phyloP scores from a whole-genome alignment of 2,329 filamentous ascomycete species.

The Didymellaceae sp. region DNA sequence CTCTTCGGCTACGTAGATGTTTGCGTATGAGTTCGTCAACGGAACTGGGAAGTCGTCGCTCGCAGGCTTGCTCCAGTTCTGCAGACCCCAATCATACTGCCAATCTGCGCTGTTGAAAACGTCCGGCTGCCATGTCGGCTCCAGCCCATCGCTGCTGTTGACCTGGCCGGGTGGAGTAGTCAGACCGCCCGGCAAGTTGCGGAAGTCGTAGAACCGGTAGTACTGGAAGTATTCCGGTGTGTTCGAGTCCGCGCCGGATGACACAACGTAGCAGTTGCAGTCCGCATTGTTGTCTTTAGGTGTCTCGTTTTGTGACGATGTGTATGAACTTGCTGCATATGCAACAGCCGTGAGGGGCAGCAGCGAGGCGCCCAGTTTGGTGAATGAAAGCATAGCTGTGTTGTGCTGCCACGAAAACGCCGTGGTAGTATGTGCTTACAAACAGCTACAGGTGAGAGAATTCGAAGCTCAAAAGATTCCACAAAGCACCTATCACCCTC shows the following conservation, averaged over 20 bases:
- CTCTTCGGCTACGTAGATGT: slow-evolving; percentile 54
- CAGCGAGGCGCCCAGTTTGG: slow-evolving; percentile 28
- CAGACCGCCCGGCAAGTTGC: slow-evolving; percentile 46
- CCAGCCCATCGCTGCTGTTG: slow-evolving; percentile 28
- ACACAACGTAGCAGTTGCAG: slow-evolving; percentile 58
- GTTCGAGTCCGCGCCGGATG: slow-evolving; percentile 47
- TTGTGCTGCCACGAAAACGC: not conserved
- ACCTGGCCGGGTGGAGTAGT: slow-evolving; percentile 32
- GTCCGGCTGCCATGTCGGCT: slow-evolving; percentile 46
- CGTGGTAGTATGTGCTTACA: slow-evolving; percentile 5
- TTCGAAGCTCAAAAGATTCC: not conserved
- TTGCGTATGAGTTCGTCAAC: slow-evolving; percentile 56
- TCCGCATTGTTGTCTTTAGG: slow-evolving; percentile 45
- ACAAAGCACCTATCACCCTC: slow-evolving; percentile 21
- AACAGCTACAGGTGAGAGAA: slow-evolving; percentile 10
- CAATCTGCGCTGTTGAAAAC: slow-evolving; percentile 47
- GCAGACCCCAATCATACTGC: slow-evolving; percentile 48
- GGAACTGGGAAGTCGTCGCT: slow-evolving; percentile 48
- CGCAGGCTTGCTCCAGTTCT: slow-evolving; percentile 54
- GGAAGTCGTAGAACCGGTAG: slow-evolving; percentile 61
- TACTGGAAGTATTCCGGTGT: slow-evolving; percentile 56
- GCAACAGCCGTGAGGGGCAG: slow-evolving; percentile 35
- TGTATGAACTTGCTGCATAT: slow-evolving; percentile 35
- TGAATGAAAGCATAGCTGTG: slow-evolving; percentile 26
- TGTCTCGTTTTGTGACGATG: slow-evolving; percentile 34